Conservation (phyloP, 2,329 filamentous ascomycete species). For the Colletotrichum lindemuthianum region DNA sequence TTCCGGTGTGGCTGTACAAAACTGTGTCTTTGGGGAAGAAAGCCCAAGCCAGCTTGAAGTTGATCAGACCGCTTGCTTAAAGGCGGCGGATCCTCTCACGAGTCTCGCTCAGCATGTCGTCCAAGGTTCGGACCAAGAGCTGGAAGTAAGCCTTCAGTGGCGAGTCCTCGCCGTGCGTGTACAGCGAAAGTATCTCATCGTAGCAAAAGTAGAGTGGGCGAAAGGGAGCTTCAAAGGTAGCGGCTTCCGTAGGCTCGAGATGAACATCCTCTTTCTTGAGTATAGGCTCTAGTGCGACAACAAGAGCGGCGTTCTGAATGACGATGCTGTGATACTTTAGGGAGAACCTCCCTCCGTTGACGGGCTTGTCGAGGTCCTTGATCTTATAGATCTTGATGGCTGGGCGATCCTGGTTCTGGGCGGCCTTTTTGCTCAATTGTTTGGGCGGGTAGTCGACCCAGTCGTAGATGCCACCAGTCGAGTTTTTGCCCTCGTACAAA, state of each 20-base stretch:
- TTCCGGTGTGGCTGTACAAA: constrained; percentile 50
- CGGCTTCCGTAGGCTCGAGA: constrained; percentile 49
- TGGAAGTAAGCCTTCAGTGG: constrained; percentile 50
- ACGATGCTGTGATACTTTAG: constrained; percentile 53
- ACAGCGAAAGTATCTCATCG: constrained; percentile 50
- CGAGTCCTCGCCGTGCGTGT: constrained; percentile 40
- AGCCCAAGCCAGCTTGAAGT: constrained; percentile 55
- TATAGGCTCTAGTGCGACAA: constrained; percentile 54
- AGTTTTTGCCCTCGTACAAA: constrained; percentile 50
- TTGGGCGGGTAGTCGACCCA: constrained; percentile 55
- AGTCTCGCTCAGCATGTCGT: constrained; percentile 55
- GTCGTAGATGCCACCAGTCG: constrained; percentile 40
- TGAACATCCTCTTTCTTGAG: constrained; percentile 52
- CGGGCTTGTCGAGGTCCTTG: constrained; percentile 53
- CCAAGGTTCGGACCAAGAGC: constrained; percentile 52
- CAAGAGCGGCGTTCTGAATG: constrained; percentile 54
- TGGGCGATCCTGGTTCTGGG: constrained; percentile 49
- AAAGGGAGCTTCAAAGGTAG: constrained; percentile 52
- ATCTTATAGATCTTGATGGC: constrained; percentile 59
- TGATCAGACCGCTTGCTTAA: constrained; percentile 49
- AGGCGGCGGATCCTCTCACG: constrained; percentile 49
- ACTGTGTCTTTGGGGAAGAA: constrained; percentile 52
- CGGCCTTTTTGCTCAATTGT: constrained; percentile 51
- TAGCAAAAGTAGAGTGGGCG: constrained; percentile 55
- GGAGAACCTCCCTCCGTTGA: constrained; percentile 49